phyloP scores from a whole-genome alignment of 768 basidiomycete species.

The Leccinum sublutescens region DNA sequence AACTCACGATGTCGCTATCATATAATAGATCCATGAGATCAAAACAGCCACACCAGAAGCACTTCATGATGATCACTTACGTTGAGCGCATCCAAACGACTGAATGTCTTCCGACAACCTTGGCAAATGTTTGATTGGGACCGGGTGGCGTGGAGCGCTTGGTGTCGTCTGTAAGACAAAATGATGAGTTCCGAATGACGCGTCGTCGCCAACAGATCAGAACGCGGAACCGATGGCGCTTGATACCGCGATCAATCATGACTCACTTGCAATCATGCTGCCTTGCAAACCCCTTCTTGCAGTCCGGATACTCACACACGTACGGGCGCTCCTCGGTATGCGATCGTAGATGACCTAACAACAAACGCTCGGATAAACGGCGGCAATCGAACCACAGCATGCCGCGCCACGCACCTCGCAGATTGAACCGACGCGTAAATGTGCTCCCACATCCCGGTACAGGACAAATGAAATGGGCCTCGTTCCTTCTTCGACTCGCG shows the following conservation, averaged over 20 bases:
- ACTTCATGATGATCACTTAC: slow-evolving; percentile 53
- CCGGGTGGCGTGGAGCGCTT: slow-evolving; percentile 83
- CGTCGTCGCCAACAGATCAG: not conserved
- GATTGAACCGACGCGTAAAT: slow-evolving; percentile 91
- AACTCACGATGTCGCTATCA: slow-evolving; percentile 74
- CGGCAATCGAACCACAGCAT: slow-evolving; percentile 2
- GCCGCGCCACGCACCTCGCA: slow-evolving; percentile 55
- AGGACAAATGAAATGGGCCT: slow-evolving; percentile 90
- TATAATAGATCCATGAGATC: slow-evolving; percentile 28
- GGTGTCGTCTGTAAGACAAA: slow-evolving; percentile 63
- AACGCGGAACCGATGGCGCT: not conserved
- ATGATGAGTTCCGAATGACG: slow-evolving; percentile 7
- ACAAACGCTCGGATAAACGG: slow-evolving; percentile 4
- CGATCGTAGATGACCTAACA: slow-evolving; percentile 82
- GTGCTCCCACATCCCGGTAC: slow-evolving; percentile 95
- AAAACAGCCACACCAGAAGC: slow-evolving; percentile 25
- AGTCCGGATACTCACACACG: slow-evolving; percentile 90
- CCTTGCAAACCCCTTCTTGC: slow-evolving; percentile 91
- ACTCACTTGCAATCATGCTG: slow-evolving; percentile 97
- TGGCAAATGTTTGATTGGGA: slow-evolving; percentile 83
- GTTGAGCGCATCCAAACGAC: slow-evolving; percentile 89
- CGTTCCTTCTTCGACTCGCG: slow-evolving; percentile 83
- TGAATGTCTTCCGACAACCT: slow-evolving; percentile 94
- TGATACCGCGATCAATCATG: slow-evolving; percentile 8
- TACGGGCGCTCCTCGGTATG: slow-evolving; percentile 96